Percentiles rank a stretch among this genome's conserved stretches.
These are phyloP conservation scores for Biscutella laevigata DNA, from an alignment of 441 rosid genomes.

Conservation along the genomic window DNA sequence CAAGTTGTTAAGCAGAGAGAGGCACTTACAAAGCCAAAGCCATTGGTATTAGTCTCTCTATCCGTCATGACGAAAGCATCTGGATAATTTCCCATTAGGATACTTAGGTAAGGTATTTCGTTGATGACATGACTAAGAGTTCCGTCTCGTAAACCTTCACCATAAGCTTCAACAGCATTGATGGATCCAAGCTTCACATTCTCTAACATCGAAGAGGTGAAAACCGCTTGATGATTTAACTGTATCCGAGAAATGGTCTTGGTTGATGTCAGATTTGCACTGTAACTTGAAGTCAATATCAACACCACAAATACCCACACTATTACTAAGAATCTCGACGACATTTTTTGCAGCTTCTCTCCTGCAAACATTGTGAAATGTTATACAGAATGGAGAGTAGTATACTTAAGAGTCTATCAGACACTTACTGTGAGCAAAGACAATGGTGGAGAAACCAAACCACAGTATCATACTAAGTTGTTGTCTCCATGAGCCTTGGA, in stretches of 20 bases:
- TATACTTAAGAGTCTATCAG: too few relatives aligned
- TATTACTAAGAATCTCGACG: slow-evolving; percentile 31
- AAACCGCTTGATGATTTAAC: slow-evolving; percentile 7
- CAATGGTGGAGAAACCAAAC: slow-evolving; percentile 42
- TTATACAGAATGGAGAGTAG: too few relatives aligned
- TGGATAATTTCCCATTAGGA: slow-evolving; percentile 25
- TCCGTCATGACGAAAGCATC: slow-evolving; percentile 16
- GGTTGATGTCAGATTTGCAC: slow-evolving; percentile 38
- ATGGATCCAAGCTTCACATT: background rate
- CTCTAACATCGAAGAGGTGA: background rate
- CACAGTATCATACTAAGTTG: slow-evolving; percentile 35
- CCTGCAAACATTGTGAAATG: too few relatives aligned
- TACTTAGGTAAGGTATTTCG: slow-evolving; percentile 29
- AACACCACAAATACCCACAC: slow-evolving; percentile 39
- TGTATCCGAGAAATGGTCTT: slow-evolving; percentile 31
- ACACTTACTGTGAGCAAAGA: slow-evolving; percentile 33
- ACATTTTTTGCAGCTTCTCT: slow-evolving; percentile 29
- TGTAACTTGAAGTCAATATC: slow-evolving; percentile 39
- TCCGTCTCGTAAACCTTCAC: slow-evolving; percentile 10
- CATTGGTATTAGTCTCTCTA: slow-evolving; percentile 24
- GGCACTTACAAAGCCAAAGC: slow-evolving; percentile 35
- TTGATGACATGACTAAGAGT: slow-evolving; percentile 21
- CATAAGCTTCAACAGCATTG: slow-evolving; percentile 1
- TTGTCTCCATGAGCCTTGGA: slow-evolving; percentile 30
- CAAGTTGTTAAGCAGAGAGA: background rate